Conservation (phyloP, 768 basidiomycete genomes). For the Phanerochaete sordida region DNA sequence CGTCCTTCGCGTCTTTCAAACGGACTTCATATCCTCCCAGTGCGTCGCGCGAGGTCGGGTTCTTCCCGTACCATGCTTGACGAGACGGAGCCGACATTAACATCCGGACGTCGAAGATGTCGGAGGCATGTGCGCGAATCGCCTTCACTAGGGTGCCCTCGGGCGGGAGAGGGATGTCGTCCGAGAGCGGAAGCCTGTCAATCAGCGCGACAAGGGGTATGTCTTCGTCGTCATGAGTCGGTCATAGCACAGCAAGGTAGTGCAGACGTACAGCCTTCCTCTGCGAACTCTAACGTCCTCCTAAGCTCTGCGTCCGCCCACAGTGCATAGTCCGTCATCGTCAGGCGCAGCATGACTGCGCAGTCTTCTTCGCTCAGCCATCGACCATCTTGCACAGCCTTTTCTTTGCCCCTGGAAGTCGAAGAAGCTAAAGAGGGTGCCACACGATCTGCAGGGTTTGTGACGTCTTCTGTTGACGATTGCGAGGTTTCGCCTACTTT, state of each 20-base stretch:
- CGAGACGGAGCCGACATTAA: constrained; percentile 42
- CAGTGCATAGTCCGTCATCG: constrained; percentile 68
- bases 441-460: neutral
- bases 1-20: constrained; percentile 40
- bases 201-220: constrained; percentile 57
- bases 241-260: neutral
- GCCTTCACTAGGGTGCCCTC: constrained; percentile 57
- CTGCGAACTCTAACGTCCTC: constrained; percentile 40
- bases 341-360: constrained; percentile 47
- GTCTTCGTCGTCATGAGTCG: constrained; percentile 33
- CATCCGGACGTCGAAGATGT: constrained; percentile 59
- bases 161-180: constrained; percentile 21
- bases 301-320: constrained; percentile 57
- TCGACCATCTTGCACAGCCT: constrained; percentile 20
- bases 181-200: constrained; percentile 32
- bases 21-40: constrained; percentile 65
- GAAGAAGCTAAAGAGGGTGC: neutral
- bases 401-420: constrained; percentile 18
- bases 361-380: constrained; percentile 39
- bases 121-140: constrained; percentile 45
- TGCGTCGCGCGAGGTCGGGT: constrained; percentile 22
- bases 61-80: constrained; percentile 33
- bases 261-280: constrained; percentile 47
- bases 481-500: too few species aligned
- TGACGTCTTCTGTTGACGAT: neutral